Conservation (phyloP, 352 stramenopile genomes). For the Blastocystis sp. region DNA sequence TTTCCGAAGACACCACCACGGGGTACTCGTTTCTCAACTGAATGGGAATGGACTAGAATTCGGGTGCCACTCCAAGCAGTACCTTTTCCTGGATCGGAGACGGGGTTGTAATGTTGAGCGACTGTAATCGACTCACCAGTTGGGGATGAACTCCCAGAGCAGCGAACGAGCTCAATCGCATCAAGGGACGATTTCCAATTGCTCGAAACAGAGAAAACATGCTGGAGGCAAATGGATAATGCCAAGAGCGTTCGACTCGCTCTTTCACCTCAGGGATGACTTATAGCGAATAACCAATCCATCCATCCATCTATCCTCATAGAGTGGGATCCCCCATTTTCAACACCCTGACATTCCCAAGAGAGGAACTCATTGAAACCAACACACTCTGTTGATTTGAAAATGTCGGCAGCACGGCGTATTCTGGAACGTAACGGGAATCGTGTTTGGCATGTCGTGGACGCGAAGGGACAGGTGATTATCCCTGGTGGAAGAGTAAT, state of each 20-base stretch:
- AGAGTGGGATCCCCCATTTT: conserved; percentile 1
- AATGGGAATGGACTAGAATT: conserved; percentile 8
- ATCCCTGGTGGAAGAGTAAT: neutral
- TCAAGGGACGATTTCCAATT: neutral
- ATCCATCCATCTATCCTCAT: neutral
- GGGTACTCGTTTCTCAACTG: neutral
- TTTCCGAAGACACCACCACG: conserved; percentile 27
- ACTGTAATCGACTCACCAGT: neutral
- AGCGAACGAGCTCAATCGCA: neutral
- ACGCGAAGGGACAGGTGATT: conserved; percentile 55
- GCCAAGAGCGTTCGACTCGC: no score
- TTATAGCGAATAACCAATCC: neutral
- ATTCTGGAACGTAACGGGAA: conserved; percentile 23
- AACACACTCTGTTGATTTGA: no score
- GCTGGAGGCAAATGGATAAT: no score
- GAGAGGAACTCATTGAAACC: no score
- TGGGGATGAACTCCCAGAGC: neutral
- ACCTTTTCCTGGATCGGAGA: conserved; percentile 40
- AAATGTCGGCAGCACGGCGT: conserved; percentile 32
- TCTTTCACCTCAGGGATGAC: neutral
- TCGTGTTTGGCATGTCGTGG: conserved; percentile 50
- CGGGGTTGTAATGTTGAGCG: neutral
- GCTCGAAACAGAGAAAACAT: neutral
- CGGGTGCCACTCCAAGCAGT: neutral
- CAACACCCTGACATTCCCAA: neutral